Percentiles rank a stretch among this genome's conserved stretches.
These are phyloP conservation scores for Talaromyces trachyspermus DNA, from an alignment of 495 filamentous ascomycete genomes.

Conservation along the genomic window DNA sequence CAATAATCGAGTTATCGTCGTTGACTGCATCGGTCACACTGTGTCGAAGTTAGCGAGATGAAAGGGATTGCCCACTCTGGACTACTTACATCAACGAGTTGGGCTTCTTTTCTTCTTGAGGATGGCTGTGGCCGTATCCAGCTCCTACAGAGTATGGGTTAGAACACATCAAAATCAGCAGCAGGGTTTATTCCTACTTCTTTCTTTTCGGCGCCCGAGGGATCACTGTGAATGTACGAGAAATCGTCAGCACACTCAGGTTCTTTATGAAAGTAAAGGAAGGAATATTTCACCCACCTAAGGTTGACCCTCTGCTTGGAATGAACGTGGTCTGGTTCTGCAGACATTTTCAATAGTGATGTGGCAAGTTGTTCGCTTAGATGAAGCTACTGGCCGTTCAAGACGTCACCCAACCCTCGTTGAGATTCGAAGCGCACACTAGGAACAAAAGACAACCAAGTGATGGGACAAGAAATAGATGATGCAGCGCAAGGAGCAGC, in stretches of 20 bases:
- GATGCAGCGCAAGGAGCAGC: conserved; percentile 10
- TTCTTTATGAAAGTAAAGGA: too few species aligned
- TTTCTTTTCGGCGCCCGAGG: conserved; percentile 81
- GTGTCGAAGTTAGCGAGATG: conserved; percentile 9
- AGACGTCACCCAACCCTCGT: conserved; percentile 7
- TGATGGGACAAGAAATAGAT: neutral
- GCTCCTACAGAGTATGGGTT: conserved; percentile 46
- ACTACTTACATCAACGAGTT: conserved; percentile 84
- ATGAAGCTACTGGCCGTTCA: neutral
- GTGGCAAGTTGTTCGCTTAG: conserved; percentile 1
- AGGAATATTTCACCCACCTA: too few species aligned
- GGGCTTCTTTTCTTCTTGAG: conserved; percentile 99
- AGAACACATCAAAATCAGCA: conserved; percentile 16
- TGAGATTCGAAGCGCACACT: neutral
- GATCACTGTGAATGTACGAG: conserved; percentile 56
- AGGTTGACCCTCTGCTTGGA: conserved; percentile 88
- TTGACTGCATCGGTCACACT: conserved; percentile 96
- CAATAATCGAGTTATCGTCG: conserved; percentile 99
- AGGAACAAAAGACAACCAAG: neutral
- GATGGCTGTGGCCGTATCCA: conserved; percentile 94
- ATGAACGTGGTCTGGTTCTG: conserved; percentile 63
- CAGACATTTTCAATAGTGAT: conserved; percentile 45
- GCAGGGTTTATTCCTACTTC: conserved; percentile 50
- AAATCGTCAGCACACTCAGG: conserved; percentile 29
- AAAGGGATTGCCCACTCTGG: conserved; percentile 2